Conservation (phyloP, 768 basidiomycete genomes). For the Mycena epipterygia region DNA sequence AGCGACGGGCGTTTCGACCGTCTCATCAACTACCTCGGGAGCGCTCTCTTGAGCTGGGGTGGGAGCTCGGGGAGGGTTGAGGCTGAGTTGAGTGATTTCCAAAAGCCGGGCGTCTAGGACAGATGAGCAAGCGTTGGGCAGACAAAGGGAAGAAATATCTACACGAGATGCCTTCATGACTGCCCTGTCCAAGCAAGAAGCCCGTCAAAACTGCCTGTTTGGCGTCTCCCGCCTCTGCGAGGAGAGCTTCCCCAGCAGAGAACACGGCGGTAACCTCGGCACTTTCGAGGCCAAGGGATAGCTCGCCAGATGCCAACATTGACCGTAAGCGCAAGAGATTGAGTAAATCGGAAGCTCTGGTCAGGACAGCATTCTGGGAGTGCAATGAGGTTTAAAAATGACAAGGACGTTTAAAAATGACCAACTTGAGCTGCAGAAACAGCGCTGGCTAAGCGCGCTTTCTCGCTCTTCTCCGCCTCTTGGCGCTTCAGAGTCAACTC, state of each 20-base stretch:
- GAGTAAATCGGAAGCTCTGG: slow-evolving; percentile 65
- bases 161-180: slow-evolving; percentile 77
- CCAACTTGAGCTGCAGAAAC: slow-evolving; percentile 72
- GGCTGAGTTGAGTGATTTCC: slow-evolving; percentile 67
- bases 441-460: slow-evolving; percentile 66
- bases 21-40: slow-evolving; percentile 39
- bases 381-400: not conserved
- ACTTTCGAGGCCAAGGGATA: slow-evolving; percentile 59
- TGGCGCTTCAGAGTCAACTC: slow-evolving; percentile 67
- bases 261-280: slow-evolving; percentile 69
- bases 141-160: slow-evolving; percentile 41
- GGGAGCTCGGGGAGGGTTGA: slow-evolving; percentile 62
- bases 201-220: slow-evolving; percentile 68
- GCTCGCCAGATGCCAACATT: slow-evolving; percentile 59
- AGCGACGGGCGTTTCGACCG: slow-evolving; percentile 41
- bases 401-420: slow-evolving; percentile 2
- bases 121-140: slow-evolving; percentile 29
- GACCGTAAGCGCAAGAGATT: slow-evolving; percentile 72
- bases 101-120: slow-evolving; percentile 70
- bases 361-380: slow-evolving; percentile 57
- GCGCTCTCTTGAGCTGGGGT: slow-evolving; percentile 55
- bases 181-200: slow-evolving; percentile 70
- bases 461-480: slow-evolving; percentile 70
- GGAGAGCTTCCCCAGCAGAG: slow-evolving; percentile 64
- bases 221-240: slow-evolving; percentile 65